These are phyloP conservation scores for Arbutus unedo DNA, from an alignment of 148 eudicot species.

Conservation along the genomic window DNA sequence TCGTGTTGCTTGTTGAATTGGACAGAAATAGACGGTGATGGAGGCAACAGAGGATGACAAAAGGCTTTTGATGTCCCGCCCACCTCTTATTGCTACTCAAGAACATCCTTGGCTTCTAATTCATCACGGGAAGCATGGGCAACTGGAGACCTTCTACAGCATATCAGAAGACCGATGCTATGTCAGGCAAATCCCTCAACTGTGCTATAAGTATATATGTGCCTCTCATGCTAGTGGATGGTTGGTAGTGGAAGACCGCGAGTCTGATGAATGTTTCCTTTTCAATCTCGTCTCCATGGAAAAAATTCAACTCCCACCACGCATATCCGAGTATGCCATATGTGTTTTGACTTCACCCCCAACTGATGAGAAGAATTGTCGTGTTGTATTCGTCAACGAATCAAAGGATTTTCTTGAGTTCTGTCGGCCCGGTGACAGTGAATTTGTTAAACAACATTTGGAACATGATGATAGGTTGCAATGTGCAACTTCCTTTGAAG, in stretches of 20 bases:
- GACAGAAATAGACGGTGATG: background rate
- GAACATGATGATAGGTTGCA: background rate
- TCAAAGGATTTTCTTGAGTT: background rate
- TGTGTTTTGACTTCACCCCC: background rate
- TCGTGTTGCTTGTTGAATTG: background rate
- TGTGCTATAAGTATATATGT: background rate
- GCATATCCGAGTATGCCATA: background rate
- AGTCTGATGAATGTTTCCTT: background rate
- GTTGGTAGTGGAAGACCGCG: background rate
- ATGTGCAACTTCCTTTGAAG: background rate
- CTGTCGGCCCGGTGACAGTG: background rate
- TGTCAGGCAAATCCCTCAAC: background rate
- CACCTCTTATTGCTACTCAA: background rate
- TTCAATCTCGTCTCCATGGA: background rate
- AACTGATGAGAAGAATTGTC: background rate
- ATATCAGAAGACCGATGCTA: background rate
- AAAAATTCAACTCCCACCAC: background rate
- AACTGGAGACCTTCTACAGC: background rate
- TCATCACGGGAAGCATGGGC: background rate
- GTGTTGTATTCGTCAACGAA: background rate
- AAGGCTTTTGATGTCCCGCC: background rate
- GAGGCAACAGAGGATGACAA: background rate
- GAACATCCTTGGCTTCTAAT: background rate
- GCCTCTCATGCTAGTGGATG: background rate
- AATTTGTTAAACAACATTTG: background rate